Evolutionary conservation across 768 basidiomycete genomes (phyloP).

Genomic region (Harrya chromipes): DNA sequence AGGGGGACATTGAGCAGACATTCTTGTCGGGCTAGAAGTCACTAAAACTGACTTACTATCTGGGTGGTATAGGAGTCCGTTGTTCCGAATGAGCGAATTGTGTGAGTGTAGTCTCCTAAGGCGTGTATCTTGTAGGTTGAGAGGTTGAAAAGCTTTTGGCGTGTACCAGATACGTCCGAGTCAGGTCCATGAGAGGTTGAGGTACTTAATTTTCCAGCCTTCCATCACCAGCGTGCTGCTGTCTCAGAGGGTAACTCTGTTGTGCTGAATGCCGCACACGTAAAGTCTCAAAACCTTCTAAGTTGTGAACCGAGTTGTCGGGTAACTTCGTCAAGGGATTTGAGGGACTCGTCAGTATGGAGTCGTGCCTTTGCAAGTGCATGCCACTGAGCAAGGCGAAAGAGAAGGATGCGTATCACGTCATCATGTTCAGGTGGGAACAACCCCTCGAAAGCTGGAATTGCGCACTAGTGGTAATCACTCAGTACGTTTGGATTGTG

Average conservation of each 20-base stretch:
- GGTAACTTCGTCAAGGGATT: constrained; percentile 16
- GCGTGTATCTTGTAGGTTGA: constrained; percentile 35
- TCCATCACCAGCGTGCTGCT: constrained; percentile 12
- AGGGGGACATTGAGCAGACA: background rate
- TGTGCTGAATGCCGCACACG: constrained; percentile 25
- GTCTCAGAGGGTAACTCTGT: constrained; percentile 24
- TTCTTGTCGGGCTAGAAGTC: too few relatives aligned
- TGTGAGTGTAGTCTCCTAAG: constrained; percentile 31
- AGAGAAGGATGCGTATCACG: constrained; percentile 21
- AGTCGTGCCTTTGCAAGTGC: constrained; percentile 32
- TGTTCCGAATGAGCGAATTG: constrained; percentile 32
- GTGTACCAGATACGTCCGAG: background rate
- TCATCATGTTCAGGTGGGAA: constrained; percentile 24
- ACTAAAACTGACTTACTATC: constrained; percentile 19
- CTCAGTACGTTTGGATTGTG: too few relatives aligned
- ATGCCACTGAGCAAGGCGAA: constrained; percentile 32
- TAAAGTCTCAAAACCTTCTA: constrained; percentile 23
- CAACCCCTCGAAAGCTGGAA: constrained; percentile 33
- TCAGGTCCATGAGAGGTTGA: too few relatives aligned
- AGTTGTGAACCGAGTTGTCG: constrained; percentile 14
- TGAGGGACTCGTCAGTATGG: constrained; percentile 30
- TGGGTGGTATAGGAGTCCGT: constrained; percentile 36
- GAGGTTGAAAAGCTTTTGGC: constrained; percentile 28
- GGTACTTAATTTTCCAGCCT: background rate
- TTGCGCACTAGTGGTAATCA: constrained; percentile 25